Percentiles rank a stretch among this genome's conserved stretches.
Evolutionary conservation across 805 yeast genomes (phyloP).

Genomic region (Barnettozyma pratensis): DNA sequence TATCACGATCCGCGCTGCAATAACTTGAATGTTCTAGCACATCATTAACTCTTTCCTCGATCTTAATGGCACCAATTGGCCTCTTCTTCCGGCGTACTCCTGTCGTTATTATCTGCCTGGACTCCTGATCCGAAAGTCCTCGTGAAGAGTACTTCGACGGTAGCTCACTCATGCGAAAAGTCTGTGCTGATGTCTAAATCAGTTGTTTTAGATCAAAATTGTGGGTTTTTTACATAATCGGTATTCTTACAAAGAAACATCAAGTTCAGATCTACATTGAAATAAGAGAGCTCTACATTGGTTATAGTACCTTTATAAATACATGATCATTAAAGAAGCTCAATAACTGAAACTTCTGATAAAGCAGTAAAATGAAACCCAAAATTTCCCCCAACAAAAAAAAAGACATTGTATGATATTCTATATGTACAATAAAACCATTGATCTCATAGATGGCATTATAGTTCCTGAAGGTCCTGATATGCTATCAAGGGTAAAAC

Average conservation of each 20-base stretch:
- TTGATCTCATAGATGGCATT: too few species aligned
- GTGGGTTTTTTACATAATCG: too few species aligned
- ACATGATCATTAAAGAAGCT: conserved; percentile 4
- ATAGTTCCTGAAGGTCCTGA: too few species aligned
- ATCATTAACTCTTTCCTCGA: conserved; percentile 21
- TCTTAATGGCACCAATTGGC: conserved; percentile 22
- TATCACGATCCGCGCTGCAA: neutral
- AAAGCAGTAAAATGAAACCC: neutral
- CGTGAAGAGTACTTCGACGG: conserved; percentile 22
- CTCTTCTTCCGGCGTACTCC: conserved; percentile 14
- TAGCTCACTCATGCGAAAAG: conserved; percentile 9
- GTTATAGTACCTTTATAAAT: neutral
- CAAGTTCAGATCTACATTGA: neutral
- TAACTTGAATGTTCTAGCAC: conserved; percentile 3
- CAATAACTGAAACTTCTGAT: neutral
- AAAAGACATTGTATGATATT: neutral
- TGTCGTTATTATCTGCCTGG: conserved; percentile 14
- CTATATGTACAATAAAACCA: too few species aligned
- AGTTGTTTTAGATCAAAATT: neutral
- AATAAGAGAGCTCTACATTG: too few species aligned
- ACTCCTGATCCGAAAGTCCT: conserved; percentile 18
- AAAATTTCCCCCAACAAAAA: neutral
- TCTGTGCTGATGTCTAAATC: neutral
- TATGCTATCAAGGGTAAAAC: too few species aligned
- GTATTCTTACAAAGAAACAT: neutral